Base-by-base conservation (phyloP, 345 rosid species). In the Theobroma cacao region DNA sequence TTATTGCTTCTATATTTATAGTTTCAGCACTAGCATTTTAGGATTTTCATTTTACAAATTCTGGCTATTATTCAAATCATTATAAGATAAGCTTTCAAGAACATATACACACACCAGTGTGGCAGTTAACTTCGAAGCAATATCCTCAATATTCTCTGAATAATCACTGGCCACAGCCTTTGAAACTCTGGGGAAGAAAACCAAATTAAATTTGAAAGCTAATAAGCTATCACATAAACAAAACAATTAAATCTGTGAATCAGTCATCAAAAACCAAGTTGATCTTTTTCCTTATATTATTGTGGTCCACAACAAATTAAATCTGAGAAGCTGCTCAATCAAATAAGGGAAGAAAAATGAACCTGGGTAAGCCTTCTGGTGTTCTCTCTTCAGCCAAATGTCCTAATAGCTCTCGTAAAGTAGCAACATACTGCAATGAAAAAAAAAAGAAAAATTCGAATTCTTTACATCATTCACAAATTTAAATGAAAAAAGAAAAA, bases 141-240 rank as follows among this genome's bases (percentile, higher is more conserved):
- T 79, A 30, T 83, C 88, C 85, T 95, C 95, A 77, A 93, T 87
- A 88, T 86, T 89, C 82, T 93, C 91, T 26, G 93, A 89, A 81
- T 91, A 95, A 17, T 91, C 97, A 87, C 89, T 95, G 80, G 89
- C 72, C 84, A 82, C 86, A 33, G 91, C 92, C 81, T 91, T 91
- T 30, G 98, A 86, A 80, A 93, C 77, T 79, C 97, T 94, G 87
- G 11, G 7, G 18, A 33, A 33, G 67, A 75, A 80, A 74, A 62
- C 72, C 66, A 86, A 78, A 77, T 38, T 18, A 71, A 52, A 31
- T 70, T 8, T 28, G 14, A 47, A 71, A 48, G 9, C 17, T 47
- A 48, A 18, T 10, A 48, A 48, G 60, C n/a, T 70, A 22, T 48
- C 58, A 48, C 7, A n/a, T 14, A 34, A 45, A 30, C 41, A 48